Evolutionary conservation across 73 alveolate genomes (phyloP).

Genomic region (Diophrys appendiculata): DNA sequence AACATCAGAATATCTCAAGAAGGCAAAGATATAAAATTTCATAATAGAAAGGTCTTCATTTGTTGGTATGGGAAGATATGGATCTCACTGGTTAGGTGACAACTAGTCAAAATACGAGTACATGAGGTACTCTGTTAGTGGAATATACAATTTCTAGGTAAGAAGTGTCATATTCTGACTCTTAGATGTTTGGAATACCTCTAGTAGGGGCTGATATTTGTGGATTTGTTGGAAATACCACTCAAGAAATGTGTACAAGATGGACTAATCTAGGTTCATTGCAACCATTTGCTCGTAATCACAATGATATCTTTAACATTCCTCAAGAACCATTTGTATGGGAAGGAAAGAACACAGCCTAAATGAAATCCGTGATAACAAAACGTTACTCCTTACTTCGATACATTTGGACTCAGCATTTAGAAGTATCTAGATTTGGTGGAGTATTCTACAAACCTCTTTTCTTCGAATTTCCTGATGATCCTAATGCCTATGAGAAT

Average conservation of each 20-base stretch:
- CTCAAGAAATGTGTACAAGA: constrained; percentile 93
- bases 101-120: constrained; percentile 83
- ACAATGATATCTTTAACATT: constrained; percentile 72
- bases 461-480: constrained; percentile 85
- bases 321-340: constrained; percentile 47
- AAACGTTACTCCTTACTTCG: constrained; percentile 84
- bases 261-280: constrained; percentile 96
- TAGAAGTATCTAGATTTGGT: constrained; percentile 60
- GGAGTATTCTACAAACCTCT: constrained; percentile 89
- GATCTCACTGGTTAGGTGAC: constrained; percentile 98
- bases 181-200: constrained; percentile 93
- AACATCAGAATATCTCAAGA: constrained; percentile 3
- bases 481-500: constrained; percentile 31
- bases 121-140: constrained; percentile 67
- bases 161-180: constrained; percentile 50
- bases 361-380: constrained; percentile 75
- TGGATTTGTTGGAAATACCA: constrained; percentile 93
- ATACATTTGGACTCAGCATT: constrained; percentile 80
- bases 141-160: constrained; percentile 53
- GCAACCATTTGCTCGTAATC: constrained; percentile 97
- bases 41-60: constrained; percentile 18
- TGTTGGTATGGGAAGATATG: constrained; percentile 44
- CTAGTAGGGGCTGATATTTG: constrained; percentile 97
- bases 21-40: constrained; percentile 2
- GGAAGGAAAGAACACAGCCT: constrained; percentile 13